Percentiles rank a stretch among this genome's conserved stretches.
Conservation (phyloP, 768 basidiomycete species). For the Amanita exitialis region DNA sequence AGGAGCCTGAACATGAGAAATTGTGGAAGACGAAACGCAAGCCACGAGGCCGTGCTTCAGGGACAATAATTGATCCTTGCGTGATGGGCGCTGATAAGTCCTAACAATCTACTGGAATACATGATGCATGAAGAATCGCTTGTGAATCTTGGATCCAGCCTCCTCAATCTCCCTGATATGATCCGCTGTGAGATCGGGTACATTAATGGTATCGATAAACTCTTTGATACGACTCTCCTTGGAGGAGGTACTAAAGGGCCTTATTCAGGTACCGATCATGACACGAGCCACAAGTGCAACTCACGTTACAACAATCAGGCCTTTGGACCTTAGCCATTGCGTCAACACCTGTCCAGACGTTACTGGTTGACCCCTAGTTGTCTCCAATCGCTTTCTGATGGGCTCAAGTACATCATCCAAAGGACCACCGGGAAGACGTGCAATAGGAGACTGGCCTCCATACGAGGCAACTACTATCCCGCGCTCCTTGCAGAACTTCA, state of each 20-base stretch:
- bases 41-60: neutral
- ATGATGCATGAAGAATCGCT: slow-evolving; percentile 28
- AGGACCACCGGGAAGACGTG: slow-evolving; percentile 39
- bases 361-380: slow-evolving; percentile 27
- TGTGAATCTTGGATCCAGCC: slow-evolving; percentile 38
- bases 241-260: slow-evolving; percentile 30
- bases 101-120: neutral
- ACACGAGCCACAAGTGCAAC: slow-evolving; percentile 11
- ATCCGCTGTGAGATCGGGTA: slow-evolving; percentile 45
- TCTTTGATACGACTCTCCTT: slow-evolving; percentile 37
- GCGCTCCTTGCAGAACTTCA: slow-evolving; percentile 42
- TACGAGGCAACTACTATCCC: slow-evolving; percentile 62
- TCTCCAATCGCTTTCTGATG: slow-evolving; percentile 41
- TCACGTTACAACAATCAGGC: slow-evolving; percentile 57
- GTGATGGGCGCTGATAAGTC: neutral
- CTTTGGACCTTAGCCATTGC: slow-evolving; percentile 59
- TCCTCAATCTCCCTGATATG: slow-evolving; percentile 55
- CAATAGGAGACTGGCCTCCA: slow-evolving; percentile 41
- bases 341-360: slow-evolving; percentile 55
- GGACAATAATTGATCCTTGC: neutral
- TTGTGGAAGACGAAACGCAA: too few species aligned
- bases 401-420: slow-evolving; percentile 43
- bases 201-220: slow-evolving; percentile 25
- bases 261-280: neutral
- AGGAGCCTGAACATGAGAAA: neutral